phyloP scores from a whole-genome alignment of 306 rosid genomes.

The Prunus mongolica region DNA sequence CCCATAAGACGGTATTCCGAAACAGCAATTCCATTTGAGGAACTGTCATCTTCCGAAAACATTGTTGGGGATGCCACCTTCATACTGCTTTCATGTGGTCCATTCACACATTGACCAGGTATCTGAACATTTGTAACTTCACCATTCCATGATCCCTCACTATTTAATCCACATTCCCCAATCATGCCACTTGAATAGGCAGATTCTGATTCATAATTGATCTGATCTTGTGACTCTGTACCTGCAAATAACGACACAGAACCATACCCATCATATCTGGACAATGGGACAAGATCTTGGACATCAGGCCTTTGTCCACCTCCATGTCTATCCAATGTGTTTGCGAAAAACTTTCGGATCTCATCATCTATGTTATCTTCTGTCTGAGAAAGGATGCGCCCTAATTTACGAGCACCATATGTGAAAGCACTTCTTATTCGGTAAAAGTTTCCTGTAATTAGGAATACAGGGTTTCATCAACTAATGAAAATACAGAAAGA shows the following conservation, averaged over 20 bases:
- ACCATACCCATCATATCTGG: conserved; percentile 23
- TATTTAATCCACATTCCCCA: conserved; percentile 18
- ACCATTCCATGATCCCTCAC: conserved; percentile 16
- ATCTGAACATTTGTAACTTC: conserved; percentile 15
- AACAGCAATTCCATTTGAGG: conserved; percentile 22
- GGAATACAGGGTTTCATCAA: conserved; percentile 4
- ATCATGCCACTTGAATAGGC: conserved; percentile 5
- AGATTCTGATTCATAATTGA: conserved; percentile 15
- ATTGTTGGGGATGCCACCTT: conserved; percentile 7
- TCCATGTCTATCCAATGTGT: conserved; percentile 56
- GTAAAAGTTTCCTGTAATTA: conserved; percentile 45
- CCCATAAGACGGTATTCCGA: conserved; percentile 33
- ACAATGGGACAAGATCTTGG: conserved; percentile 28
- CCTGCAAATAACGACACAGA: conserved; percentile 2
- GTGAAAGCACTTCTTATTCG: conserved; percentile 56
- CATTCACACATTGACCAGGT: conserved; percentile 14
- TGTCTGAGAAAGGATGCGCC: conserved; percentile 35
- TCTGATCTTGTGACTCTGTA: conserved; percentile 23
- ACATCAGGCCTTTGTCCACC: conserved; percentile 51
- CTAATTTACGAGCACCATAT: conserved; percentile 52
- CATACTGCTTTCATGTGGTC: conserved; percentile 10
- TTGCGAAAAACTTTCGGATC: conserved; percentile 37
- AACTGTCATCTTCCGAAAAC: conserved; percentile 10
- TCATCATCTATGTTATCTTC: conserved; percentile 38
- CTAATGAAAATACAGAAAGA: neutral